These are phyloP conservation scores for Picea mariana DNA, from an alignment of 83 land plant genomes.

Conservation along the genomic window DNA sequence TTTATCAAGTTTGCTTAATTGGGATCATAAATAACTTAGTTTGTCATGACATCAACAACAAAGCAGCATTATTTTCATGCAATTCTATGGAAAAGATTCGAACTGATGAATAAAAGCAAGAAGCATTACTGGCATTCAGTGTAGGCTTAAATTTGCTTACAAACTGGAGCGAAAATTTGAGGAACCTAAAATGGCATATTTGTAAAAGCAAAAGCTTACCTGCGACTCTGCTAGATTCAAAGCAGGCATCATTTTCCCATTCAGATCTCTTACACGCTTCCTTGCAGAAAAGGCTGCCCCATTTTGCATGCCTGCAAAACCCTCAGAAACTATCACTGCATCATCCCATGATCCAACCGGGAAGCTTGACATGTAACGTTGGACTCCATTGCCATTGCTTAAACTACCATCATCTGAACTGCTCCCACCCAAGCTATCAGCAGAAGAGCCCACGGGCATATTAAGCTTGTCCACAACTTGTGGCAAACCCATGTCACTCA, in stretches of 20 bases:
- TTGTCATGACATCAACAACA: neutral
- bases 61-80: too few species aligned
- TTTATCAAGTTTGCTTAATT: neutral
- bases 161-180: neutral
- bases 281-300: conserved; percentile 20
- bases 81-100: too few species aligned
- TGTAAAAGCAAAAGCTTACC: conserved; percentile 17
- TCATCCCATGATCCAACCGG: conserved; percentile 37
- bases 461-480: conserved; percentile 25
- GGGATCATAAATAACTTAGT: neutral
- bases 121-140: neutral
- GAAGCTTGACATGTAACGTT: conserved; percentile 36
- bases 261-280: conserved; percentile 34
- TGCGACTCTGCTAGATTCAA: conserved; percentile 3
- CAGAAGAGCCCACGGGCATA: conserved; percentile 8
- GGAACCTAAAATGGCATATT: neutral
- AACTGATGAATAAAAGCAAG: neutral
- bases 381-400: conserved; percentile 21
- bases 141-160: neutral
- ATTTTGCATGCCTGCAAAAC: conserved; percentile 22
- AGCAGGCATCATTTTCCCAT: conserved; percentile 19
- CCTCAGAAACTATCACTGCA: conserved; percentile 17
- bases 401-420: conserved; percentile 29
- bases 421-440: conserved; percentile 20
- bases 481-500: conserved; percentile 42